phyloP scores from a whole-genome alignment of 768 basidiomycete genomes.

The Gloeopeniophorella convolvens region DNA sequence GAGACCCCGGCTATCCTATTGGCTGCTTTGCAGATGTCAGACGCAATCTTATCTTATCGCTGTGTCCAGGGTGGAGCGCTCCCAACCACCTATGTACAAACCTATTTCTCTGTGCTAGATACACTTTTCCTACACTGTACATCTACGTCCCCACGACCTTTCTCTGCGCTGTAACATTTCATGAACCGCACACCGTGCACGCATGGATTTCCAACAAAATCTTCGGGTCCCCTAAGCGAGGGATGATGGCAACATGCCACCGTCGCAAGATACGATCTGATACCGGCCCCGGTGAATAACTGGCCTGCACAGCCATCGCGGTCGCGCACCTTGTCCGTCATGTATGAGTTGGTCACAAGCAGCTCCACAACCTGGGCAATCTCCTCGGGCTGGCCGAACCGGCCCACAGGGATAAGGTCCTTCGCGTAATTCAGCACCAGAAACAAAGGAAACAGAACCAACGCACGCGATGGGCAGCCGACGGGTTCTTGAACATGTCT shows the following conservation, averaged over 20 bases:
- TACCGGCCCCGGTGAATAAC: too few species aligned
- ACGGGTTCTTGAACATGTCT: slow-evolving; percentile 40
- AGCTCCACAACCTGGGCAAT: slow-evolving; percentile 46
- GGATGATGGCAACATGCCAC: slow-evolving; percentile 19
- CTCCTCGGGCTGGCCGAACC: slow-evolving; percentile 45
- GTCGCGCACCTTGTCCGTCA: slow-evolving; percentile 47
- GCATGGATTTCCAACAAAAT: background rate
- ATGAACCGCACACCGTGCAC: background rate
- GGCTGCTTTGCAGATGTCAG: background rate
- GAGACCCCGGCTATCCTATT: slow-evolving; percentile 6
- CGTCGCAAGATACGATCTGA: slow-evolving; percentile 20
- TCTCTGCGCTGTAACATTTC: background rate
- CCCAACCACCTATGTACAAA: too few species aligned
- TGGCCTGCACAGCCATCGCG: background rate
- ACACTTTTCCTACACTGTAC: background rate
- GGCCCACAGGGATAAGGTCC: slow-evolving; percentile 44
- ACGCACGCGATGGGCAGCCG: slow-evolving; percentile 31
- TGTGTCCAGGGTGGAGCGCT: background rate
- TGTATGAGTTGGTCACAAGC: slow-evolving; percentile 44
- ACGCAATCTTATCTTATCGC: slow-evolving; percentile 15
- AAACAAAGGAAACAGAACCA: background rate
- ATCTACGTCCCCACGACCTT: background rate
- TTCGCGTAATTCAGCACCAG: slow-evolving; percentile 16
- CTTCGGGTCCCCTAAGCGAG: slow-evolving; percentile 3
- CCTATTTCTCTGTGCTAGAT: too few species aligned